phyloP scores from a whole-genome alignment of 257 asterid genomes.

The Nicotiana tomentosiformis region DNA sequence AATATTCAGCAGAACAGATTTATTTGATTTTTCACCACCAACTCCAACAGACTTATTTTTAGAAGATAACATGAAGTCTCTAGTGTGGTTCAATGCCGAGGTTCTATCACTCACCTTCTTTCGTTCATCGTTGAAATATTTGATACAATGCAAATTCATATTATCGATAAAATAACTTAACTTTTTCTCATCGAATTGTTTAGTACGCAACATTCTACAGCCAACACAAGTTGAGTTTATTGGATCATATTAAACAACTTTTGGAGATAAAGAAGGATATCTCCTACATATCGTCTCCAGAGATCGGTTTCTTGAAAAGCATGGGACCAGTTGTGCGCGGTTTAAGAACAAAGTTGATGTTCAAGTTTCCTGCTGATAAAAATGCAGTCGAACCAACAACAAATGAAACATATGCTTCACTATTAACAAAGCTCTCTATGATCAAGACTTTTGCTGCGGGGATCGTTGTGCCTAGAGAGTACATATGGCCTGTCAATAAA shows the following conservation, averaged over 20 bases:
- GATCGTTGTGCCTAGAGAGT: constrained; percentile 70
- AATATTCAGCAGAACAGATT: constrained; percentile 8
- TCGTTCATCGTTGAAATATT: not conserved
- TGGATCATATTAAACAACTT: constrained; percentile 23
- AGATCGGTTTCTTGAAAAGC: constrained; percentile 77
- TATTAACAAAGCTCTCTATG: constrained; percentile 35
- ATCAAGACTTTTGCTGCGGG: constrained; percentile 77
- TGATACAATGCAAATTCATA: not conserved
- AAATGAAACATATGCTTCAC: constrained; percentile 41
- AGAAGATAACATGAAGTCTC: constrained; percentile 20
- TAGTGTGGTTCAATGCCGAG: constrained; percentile 83
- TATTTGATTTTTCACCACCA: not conserved
- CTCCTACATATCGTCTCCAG: constrained; percentile 78
- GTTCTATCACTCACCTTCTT: constrained; percentile 22
- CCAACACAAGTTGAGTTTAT: constrained; percentile 49
- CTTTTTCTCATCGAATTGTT: not conserved
- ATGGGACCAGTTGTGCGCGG: constrained; percentile 35
- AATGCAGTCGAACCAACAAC: constrained; percentile 61
- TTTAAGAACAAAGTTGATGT: constrained; percentile 45
- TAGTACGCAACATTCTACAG: constrained; percentile 60
- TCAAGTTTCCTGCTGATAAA: constrained; percentile 31
- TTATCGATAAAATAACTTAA: not conserved
- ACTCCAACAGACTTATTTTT: constrained; percentile 27
- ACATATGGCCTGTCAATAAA: constrained; percentile 61
- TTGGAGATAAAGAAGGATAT: constrained; percentile 33